Evolutionary conservation across 352 stramenopile genomes (phyloP), one percentile per base, ranked within the genome.

Genomic region (Blastocystis hominis): DNA sequence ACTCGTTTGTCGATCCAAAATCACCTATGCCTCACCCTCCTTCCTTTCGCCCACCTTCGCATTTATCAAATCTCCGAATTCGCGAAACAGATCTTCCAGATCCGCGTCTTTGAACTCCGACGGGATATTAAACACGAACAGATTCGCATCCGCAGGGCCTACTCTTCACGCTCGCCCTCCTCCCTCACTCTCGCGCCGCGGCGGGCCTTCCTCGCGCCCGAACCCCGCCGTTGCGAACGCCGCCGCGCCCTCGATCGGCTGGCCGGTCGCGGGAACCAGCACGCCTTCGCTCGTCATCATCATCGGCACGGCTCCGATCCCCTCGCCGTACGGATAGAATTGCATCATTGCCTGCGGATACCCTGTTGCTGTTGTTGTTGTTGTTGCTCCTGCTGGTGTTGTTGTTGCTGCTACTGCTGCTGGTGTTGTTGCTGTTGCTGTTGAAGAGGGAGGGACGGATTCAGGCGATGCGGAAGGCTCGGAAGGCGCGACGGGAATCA

Each of bases 81-180:
- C 15, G 38, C 46, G 20, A 47, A 84, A 84, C 30, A 84, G 40
- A 36, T 46, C 10, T 46, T 44, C 4, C 30, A 84, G 62, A 46
- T 84, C 72, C 0, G 34, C 54, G 44, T 84, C 72, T 24, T 47
- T 47, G 46, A 47, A 84, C 24, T 9, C 36, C 2, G 72, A 50
- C 10, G 72, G 56, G 30, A 84, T 69, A 34, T 84, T 84, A 34
- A 66, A 84, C 15, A 84, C 50, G 44, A 84, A 84, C 10, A 84
- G 38, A 24, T 84, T 84, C 20, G 47, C 50, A 42, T 84, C 24
- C 46, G 47, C 34, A 36, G 66, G 50, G 59, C 24, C 62, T 72
- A 44, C 30, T 42, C 20, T 7, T 72, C 62, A 72, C 55, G 6
- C 17, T 5, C 55, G 17, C 20, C 6, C 6, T 7, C 6, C 55